Conservation (phyloP, 306 rosid species). For the Cucumis hystrix region DNA sequence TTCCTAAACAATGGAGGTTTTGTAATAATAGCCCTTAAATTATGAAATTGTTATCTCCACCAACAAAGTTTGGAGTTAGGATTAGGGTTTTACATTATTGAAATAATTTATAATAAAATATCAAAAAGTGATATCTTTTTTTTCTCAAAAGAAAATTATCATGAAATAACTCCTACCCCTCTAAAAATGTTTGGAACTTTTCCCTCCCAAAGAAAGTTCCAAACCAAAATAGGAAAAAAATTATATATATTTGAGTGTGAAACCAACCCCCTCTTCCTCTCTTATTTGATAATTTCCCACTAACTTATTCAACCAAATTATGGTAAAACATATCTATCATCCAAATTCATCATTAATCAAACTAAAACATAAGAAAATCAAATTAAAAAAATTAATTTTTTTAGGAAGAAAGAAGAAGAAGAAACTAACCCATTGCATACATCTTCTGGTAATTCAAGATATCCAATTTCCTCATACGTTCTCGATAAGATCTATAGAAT, state of each 20-base stretch:
- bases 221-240: background rate
- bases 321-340: background rate
- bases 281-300: background rate
- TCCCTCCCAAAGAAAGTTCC: background rate
- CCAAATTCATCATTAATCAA: background rate
- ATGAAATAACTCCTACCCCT: background rate
- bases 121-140: too few species aligned
- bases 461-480: conserved; percentile 87
- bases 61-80: background rate
- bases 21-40: background rate
- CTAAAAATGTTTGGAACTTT: background rate
- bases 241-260: too few species aligned
- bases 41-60: background rate
- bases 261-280: background rate
- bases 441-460: conserved; percentile 94
- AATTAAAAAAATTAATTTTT: background rate
- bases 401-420: background rate
- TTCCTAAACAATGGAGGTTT: background rate
- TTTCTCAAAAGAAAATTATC: background rate
- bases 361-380: background rate
- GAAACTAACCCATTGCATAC: conserved; percentile 75
- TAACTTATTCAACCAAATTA: background rate
- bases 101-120: background rate
- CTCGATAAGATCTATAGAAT: conserved; percentile 72
- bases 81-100: background rate